Base-by-base conservation (phyloP, 768 basidiomycete species). In the Harrya chromipes region DNA sequence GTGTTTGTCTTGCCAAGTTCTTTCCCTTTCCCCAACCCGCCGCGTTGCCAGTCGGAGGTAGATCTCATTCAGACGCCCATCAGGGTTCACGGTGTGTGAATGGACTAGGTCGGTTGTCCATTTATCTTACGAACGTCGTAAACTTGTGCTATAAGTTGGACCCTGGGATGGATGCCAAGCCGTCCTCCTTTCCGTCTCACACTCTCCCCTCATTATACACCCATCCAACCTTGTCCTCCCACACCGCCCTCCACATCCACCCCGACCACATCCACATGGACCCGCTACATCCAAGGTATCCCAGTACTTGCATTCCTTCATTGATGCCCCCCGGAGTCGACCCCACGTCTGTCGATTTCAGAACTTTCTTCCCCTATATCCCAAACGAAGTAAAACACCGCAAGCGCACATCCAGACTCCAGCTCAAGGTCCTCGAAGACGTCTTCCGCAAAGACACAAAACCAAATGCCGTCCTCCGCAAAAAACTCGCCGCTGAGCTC, bases 361-460 rank as follows among this genome's bases (percentile, higher is more conserved):
- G 85, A 62, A 84, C 87, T 36, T 90, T 91, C 73, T 90, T 85
- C 58, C 84, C 87, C n/a, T 92, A 89, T 71, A 83, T 84, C 44
- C 90, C 90, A 49, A 90, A 90, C 71, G 87, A 94, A 73, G 90
- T 97, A 72, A 95, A 95, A 74, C 94, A 95, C 61, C 76, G 94
- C 52, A 89, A 93, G 60, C 77, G 95, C 45, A 98, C 95, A 0
- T 90, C 92, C 26, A 82, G 84, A 29, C 75, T 82, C 17, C 95
- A 98, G 73, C 85, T 97, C 63, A 85, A 85, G 70, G 81, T 91
- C 57, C 83, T 98, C 57, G 95, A 98, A 68, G 75, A 80, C 50
- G 77, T 93, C 58, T 98, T 95, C 70, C 82, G 81, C 60, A 76
- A 79, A 58, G 92, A 94, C 70, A 90, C 90, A 48, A 98, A 98